Percentiles rank a stretch among this genome's conserved stretches.
phyloP scores from a whole-genome alignment of 176 grass and related monocot species.

The Saccharum officinarum region DNA sequence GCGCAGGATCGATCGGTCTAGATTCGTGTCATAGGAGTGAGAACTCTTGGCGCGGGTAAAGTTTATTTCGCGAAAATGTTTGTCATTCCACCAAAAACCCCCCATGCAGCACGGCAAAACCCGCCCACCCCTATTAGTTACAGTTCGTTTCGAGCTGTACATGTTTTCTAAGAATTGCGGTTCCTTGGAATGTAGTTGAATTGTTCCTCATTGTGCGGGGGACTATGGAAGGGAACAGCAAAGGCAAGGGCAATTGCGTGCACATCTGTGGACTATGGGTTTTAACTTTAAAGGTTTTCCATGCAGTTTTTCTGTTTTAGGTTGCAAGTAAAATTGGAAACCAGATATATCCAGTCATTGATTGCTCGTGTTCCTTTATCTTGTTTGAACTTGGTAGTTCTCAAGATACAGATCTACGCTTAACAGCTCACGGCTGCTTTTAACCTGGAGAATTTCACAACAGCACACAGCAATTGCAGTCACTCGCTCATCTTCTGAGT shows the following conservation, averaged over 20 bases:
- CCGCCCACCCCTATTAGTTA: neutral
- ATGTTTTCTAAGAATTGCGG: neutral
- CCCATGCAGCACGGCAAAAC: neutral
- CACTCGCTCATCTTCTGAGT: neutral
- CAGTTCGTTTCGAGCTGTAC: neutral
- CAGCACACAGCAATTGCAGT: neutral
- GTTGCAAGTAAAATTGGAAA: neutral
- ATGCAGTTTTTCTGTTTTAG: neutral
- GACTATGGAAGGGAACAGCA: neutral
- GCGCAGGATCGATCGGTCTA: constrained; percentile 1
- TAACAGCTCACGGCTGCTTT: neutral
- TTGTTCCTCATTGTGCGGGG: neutral
- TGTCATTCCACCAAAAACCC: neutral
- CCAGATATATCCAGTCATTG: neutral
- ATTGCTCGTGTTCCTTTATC: neutral
- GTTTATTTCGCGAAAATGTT: neutral
- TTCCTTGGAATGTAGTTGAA: neutral
- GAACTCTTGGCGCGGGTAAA: neutral
- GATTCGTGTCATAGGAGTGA: neutral
- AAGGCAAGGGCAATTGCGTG: neutral
- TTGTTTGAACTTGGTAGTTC: neutral
- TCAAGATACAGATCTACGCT: neutral
- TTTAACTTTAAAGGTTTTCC: neutral
- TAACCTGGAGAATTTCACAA: neutral
- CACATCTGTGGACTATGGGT: neutral